These are phyloP conservation scores for Paramarasmius palmivorus DNA, from an alignment of 1,284 basidiomycete genomes.

Conservation along the genomic window DNA sequence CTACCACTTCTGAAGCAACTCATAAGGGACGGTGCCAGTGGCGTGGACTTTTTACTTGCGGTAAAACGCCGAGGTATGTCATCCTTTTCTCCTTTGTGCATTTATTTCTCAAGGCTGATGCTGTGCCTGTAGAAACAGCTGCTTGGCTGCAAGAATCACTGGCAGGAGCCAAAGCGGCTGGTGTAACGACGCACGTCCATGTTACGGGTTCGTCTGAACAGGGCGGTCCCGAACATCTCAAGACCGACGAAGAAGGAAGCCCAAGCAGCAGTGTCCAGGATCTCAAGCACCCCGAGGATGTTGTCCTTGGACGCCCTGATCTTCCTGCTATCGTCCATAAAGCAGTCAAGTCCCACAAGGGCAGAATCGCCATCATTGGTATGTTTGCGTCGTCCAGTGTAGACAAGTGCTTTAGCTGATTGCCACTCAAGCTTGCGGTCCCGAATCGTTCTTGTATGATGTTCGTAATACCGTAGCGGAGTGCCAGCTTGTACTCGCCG, in stretches of 20 bases:
- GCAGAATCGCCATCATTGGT: slow-evolving; percentile 23
- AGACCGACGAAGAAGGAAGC: not conserved
- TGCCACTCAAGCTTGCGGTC: slow-evolving; percentile 35
- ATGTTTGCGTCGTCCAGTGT: too few relatives aligned
- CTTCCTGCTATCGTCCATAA: slow-evolving; percentile 21
- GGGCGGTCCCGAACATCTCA: not conserved
- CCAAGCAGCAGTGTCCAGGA: not conserved
- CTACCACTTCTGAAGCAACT: slow-evolving; percentile 25
- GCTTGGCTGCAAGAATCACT: slow-evolving; percentile 21
- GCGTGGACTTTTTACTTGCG: slow-evolving; percentile 27
- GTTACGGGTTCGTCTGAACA: slow-evolving; percentile 13
- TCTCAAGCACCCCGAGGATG: not conserved
- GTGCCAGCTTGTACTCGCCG: slow-evolving; percentile 28
- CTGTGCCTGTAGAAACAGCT: slow-evolving; percentile 18
- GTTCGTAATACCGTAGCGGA: slow-evolving; percentile 37
- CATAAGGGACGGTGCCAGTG: slow-evolving; percentile 13
- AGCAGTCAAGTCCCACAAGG: slow-evolving; percentile 14
- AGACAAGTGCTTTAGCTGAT: too few relatives aligned
- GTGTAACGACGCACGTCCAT: slow-evolving; percentile 14
- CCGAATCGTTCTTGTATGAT: slow-evolving; percentile 32
- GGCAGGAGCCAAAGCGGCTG: not conserved
- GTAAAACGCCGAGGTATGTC: slow-evolving; percentile 22
- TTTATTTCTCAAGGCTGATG: not conserved
- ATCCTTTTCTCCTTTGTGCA: not conserved
- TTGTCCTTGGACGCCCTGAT: slow-evolving; percentile 18